Percentiles rank a stretch among this genome's conserved stretches.
These are phyloP conservation scores for Microdochium bolleyi DNA, from an alignment of 2,329 filamentous ascomycete genomes.

Conservation along the genomic window DNA sequence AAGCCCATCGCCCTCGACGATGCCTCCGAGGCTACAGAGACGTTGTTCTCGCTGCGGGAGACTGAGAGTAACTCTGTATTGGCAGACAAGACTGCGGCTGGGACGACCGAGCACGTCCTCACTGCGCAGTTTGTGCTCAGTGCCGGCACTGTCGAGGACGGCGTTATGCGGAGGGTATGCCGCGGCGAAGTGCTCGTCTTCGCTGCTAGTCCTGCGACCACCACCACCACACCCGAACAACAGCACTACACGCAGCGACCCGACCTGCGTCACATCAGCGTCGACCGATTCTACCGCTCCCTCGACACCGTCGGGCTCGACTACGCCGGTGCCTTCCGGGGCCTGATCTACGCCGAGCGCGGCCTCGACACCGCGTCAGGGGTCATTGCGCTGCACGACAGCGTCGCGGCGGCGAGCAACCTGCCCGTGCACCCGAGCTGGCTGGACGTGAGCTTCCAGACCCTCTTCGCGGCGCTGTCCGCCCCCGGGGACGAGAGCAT, in stretches of 20 bases:
- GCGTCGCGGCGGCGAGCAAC: background rate
- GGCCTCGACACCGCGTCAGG: background rate
- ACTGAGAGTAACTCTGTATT: conserved; percentile 14
- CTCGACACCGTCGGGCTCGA: background rate
- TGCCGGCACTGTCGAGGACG: background rate
- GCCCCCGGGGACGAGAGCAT: background rate
- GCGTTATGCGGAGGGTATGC: background rate
- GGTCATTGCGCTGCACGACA: background rate
- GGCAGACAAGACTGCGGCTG: background rate
- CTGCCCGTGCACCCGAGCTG: background rate
- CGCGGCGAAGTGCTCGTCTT: background rate
- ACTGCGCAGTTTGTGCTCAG: background rate
- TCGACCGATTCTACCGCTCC: background rate
- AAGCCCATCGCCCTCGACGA: conserved; percentile 15
- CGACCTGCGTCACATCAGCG: background rate
- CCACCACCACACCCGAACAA: background rate
- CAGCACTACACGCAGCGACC: background rate
- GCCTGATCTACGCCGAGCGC: background rate
- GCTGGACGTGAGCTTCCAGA: background rate
- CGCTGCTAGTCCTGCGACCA: background rate
- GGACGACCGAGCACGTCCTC: background rate
- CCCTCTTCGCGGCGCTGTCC: background rate
- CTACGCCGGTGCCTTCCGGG: background rate
- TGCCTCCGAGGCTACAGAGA: conserved; percentile 10
- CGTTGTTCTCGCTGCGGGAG: conserved; percentile 6